Conservation (phyloP, 441 rosid genomes). For the Aquilaria agallochum region DNA sequence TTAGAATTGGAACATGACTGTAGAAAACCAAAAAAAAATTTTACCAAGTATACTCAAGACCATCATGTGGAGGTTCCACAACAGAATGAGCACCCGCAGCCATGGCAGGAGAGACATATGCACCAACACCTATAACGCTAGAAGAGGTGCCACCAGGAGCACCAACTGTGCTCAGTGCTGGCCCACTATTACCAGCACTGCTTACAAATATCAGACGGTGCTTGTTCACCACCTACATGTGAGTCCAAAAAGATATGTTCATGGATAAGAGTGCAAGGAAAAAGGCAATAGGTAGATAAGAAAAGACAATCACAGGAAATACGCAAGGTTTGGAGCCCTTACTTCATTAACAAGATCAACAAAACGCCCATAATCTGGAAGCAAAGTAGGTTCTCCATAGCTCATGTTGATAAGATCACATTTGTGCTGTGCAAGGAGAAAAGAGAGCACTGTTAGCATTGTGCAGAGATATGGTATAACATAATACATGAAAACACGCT, state of each 20-base stretch:
- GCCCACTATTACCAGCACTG: conserved; percentile 99
- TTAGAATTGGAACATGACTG: conserved; percentile 5
- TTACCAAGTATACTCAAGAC: conserved; percentile 97
- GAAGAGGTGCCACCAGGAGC: conserved; percentile 99
- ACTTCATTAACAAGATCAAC: conserved; percentile 96
- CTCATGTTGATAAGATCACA: conserved; percentile 99
- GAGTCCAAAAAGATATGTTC: conserved; percentile 11
- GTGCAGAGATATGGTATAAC: conserved; percentile 6
- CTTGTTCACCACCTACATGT: conserved; percentile 79
- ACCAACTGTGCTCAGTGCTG: conserved; percentile 95
- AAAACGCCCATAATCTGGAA: conserved; percentile 98
- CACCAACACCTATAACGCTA: conserved; percentile 96
- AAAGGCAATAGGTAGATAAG: conserved; percentile 11
- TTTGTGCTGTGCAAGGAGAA: conserved; percentile 64
- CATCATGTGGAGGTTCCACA: conserved; percentile 92
- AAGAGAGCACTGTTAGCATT: not conserved
- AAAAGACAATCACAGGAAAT: conserved; percentile 5
- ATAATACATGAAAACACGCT: conserved; percentile 2
- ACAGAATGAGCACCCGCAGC: conserved; percentile 96
- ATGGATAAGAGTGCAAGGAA: conserved; percentile 17
- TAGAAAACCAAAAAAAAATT: conserved; percentile 17
- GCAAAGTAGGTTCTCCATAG: conserved; percentile 79
- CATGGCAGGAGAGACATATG: conserved; percentile 98
- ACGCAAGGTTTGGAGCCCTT: conserved; percentile 28
- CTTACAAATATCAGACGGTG: conserved; percentile 87